Base-by-base conservation (phyloP, 2,329 filamentous ascomycete genomes). In the Aspergillus japonicus region DNA sequence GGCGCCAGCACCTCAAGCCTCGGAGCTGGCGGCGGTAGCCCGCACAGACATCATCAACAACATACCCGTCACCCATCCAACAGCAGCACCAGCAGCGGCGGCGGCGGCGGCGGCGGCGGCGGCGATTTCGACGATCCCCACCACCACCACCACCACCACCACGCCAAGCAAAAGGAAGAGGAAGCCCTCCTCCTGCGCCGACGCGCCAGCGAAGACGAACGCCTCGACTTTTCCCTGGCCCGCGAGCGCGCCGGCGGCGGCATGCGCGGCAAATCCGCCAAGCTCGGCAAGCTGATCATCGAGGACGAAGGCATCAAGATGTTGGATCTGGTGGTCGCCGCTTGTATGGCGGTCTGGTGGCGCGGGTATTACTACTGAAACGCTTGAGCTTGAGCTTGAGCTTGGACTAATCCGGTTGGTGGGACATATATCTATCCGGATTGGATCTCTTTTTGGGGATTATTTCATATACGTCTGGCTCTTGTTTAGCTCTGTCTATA, bases 331-430 rank as follows among this genome's bases (percentile, higher is more conserved):
- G 81, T 96, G 0, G 91, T 99, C 21, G 91, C 94, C 4, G 90
- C 92, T 11, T 97, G 96, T 71, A 85, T 99, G 77, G 92, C 90
- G 1, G 80, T 98, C 16, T 99, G 93, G 91, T 98, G 94, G 93
- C 87, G 88, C 68, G 87, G 90, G 4, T 97, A 92, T 85, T 77
- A 70, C 78, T 74, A 70, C 16, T 44, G 39, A 44, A 19, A 3
- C 14, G 21, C 21, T 23, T 23, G 21, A 3, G 21, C 21, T 23
- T 23, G 21, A 3, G 23, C 23, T 23, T 23, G 23, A 4, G 23
- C 2, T 23, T 23, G 23, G 1, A 21, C 21, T 21, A 21, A 2
- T 8, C 26, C 26, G 26, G 10, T 29, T 8, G 3, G 26, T 29
- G 2, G 26, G 26, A 29, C 26, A 29, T 29, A 29, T 29, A 26